Evolutionary conservation across 805 yeast species (phyloP).

Genomic region (Yamadazyma olivae): DNA sequence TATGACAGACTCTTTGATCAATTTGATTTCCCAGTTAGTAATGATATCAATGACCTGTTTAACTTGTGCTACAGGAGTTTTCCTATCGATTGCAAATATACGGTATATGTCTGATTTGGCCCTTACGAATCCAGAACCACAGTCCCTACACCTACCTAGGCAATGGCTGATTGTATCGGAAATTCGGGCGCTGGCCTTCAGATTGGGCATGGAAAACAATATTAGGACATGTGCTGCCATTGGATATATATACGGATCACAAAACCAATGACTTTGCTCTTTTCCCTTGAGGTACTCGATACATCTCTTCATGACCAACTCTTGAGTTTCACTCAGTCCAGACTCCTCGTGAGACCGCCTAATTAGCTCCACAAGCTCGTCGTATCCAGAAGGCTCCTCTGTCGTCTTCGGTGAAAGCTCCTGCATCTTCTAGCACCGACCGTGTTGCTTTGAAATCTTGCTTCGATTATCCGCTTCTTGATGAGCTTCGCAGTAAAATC

Average conservation of each 20-base stretch:
- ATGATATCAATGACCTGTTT: constrained; percentile 29
- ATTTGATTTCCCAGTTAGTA: constrained; percentile 31
- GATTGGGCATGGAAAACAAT: constrained; percentile 56
- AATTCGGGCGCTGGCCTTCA: constrained; percentile 43
- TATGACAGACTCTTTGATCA: constrained; percentile 1
- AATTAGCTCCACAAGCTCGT: constrained; percentile 4
- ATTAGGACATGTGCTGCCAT: constrained; percentile 54
- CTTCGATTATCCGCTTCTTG: too few relatives aligned
- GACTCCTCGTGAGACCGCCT: constrained; percentile 3
- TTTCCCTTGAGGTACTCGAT: constrained; percentile 19
- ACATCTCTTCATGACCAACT: constrained; percentile 15
- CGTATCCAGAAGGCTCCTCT: constrained; percentile 3
- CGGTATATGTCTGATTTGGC: constrained; percentile 51
- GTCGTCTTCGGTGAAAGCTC: neutral
- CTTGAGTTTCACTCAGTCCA: constrained; percentile 1
- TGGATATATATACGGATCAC: constrained; percentile 47
- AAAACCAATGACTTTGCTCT: constrained; percentile 48
- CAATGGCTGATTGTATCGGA: constrained; percentile 35
- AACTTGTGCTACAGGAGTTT: constrained; percentile 32
- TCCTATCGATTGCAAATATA: constrained; percentile 50
- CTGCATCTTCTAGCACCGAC: too few relatives aligned
- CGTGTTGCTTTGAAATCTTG: too few relatives aligned
- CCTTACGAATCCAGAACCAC: constrained; percentile 51
- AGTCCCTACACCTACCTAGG: constrained; percentile 49
- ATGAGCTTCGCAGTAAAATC: too few relatives aligned